phyloP scores from a whole-genome alignment of 495 filamentous ascomycete genomes.

The Hyphodiscus hymeniophilus region DNA sequence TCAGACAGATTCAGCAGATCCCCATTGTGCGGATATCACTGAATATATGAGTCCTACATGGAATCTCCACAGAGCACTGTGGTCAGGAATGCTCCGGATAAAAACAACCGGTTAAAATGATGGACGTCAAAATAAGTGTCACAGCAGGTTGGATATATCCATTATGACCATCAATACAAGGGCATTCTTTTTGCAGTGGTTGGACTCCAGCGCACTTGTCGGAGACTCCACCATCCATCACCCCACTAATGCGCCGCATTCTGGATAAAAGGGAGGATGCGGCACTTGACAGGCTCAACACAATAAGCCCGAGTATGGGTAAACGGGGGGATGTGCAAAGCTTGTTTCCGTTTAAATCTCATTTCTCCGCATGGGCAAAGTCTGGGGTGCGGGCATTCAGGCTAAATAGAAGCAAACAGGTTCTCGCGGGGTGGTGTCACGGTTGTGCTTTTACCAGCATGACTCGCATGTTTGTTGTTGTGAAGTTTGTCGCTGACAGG shows the following conservation, averaged over 20 bases:
- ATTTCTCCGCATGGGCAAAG: conserved; percentile 4
- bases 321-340: not conserved
- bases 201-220: not conserved
- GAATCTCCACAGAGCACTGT: not conserved
- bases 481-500: too few relatives aligned
- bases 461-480: too few relatives aligned
- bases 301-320: not conserved
- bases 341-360: not conserved
- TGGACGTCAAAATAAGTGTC: too few relatives aligned
- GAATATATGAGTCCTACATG: not conserved
- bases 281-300: conserved; percentile 8
- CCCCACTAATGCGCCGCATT: too few relatives aligned
- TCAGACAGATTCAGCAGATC: not conserved
- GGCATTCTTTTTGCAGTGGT: not conserved
- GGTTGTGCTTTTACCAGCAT: not conserved
- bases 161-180: too few relatives aligned
- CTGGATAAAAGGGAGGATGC: not conserved
- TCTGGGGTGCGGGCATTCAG: not conserved
- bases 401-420: conserved; percentile 1
- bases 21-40: conserved; percentile 3
- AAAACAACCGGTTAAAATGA: conserved; percentile 4
- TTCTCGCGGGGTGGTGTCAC: conserved; percentile 1
- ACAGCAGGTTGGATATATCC: too few relatives aligned
- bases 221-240: not conserved
- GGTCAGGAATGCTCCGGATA: conserved; percentile 17